Evolutionary conservation across 2,329 filamentous ascomycete genomes (phyloP).

Genomic region (Graphilbum ipis-grandicollis): DNA sequence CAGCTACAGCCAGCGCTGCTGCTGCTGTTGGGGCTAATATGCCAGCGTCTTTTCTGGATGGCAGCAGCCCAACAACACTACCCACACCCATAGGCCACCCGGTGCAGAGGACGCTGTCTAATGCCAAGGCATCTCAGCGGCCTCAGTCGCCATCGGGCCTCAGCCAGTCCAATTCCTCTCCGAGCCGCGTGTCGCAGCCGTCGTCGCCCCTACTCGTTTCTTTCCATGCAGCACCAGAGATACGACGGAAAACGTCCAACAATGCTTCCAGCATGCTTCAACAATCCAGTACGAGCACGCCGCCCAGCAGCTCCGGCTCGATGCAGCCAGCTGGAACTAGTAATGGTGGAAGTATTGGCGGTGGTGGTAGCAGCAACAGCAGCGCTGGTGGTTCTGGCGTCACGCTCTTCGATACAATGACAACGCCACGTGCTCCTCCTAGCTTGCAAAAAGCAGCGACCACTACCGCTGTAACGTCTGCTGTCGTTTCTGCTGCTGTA

Average conservation of each 20-base stretch:
- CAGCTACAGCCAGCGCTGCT: constrained; percentile 20
- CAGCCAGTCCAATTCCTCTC: constrained; percentile 69
- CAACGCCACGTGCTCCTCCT: constrained; percentile 42
- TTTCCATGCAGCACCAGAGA: constrained; percentile 72
- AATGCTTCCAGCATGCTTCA: constrained; percentile 73
- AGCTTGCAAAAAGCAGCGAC: constrained; percentile 43
- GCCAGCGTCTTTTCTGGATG: too few species aligned
- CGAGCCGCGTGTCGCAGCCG: constrained; percentile 61
- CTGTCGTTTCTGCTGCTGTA: constrained; percentile 28
- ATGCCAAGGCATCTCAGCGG: constrained; percentile 59
- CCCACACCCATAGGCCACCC: constrained; percentile 37
- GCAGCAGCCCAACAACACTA: too few species aligned
- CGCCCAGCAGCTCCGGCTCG: too few species aligned
- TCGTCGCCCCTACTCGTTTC: constrained; percentile 91
- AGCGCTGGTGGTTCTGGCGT: too few species aligned
- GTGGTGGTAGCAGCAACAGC: too few species aligned
- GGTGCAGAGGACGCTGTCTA: constrained; percentile 66
- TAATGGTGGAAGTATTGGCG: too few species aligned
- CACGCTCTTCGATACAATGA: too few species aligned
- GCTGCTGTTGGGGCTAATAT: too few species aligned
- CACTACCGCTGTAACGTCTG: constrained; percentile 19
- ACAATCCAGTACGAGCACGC: constrained; percentile 46
- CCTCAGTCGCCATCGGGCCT: constrained; percentile 74
- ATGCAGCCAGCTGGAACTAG: too few species aligned
- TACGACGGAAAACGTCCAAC: constrained; percentile 77